Evolutionary conservation across 2,329 filamentous ascomycete genomes (phyloP), one percentile per base, ranked within the genome.

Genomic region (Phoma sp.): DNA sequence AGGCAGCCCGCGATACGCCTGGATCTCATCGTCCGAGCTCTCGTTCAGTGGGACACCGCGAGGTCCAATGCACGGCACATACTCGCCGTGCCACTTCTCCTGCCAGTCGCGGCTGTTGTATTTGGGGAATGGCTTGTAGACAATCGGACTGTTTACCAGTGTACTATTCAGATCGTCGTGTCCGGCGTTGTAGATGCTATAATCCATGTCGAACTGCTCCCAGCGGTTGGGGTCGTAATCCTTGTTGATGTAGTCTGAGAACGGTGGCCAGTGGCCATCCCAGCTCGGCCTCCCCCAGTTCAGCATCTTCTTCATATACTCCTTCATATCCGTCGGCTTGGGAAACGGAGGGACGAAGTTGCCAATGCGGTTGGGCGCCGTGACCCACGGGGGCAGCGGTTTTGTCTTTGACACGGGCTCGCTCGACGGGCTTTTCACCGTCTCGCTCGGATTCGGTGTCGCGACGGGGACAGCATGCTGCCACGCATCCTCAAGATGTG

Each of bases 41-140:
- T 81, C 77, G 38, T 87, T 87, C 4, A 83, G 76, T 1, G 72
- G 62, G 33, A 75, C 66, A 22, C 79, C 79, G 48, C 79, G 71
- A 1, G 88, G 85, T 1, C 89, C 89, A 45, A 83, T 77, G 70
- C 90, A 93, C 2, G 86, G 74, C 5, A 85, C 80, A 64, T 88
- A 85, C 48, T 81, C 71, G 13, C 86, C 88, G 42, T 82, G 79
- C 59, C 82, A 82, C 27, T 76, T 71, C 42, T 77, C 74, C 63
- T 79, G 82, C 87, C 87, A 92, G 11, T 78, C 73, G 3, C 78
- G 75, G 45, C 80, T 82, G 65, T 89, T 88, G 75, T 91, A 90
- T 13, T 83, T 77, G 0, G 89, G 89, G 59, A 91, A 92, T 0
- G 89, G 89, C 53, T 87, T 81, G 73, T 90, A 91, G 18, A 82